phyloP scores from a whole-genome alignment of 2,329 filamentous ascomycete genomes.

The Diaporthe velutina region DNA sequence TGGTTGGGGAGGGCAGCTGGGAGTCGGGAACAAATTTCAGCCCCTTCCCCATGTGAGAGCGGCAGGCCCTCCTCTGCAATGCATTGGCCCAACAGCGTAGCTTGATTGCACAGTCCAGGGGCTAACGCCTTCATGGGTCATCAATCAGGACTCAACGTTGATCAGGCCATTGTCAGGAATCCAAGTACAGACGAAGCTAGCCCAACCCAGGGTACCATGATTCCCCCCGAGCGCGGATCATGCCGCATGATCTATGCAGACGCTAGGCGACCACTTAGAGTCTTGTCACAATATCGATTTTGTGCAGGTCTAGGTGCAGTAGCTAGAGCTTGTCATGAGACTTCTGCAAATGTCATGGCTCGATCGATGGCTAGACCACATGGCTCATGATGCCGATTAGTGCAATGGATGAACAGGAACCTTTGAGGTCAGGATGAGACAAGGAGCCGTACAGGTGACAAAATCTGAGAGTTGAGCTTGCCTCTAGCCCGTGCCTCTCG shows the following conservation, averaged over 20 bases:
- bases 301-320: neutral
- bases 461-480: neutral
- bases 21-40: neutral
- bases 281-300: neutral
- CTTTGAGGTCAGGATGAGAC: too few species aligned
- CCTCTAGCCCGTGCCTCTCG: neutral
- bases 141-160: slow-evolving; percentile 4
- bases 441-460: neutral
- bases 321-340: neutral
- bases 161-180: neutral
- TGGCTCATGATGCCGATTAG: neutral
- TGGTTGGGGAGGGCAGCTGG: neutral
- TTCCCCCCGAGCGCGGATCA: slow-evolving; percentile 9
- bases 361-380: neutral
- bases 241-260: slow-evolving; percentile 17
- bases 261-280: neutral
- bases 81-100: slow-evolving; percentile 7
- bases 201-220: neutral
- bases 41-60: neutral
- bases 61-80: neutral
- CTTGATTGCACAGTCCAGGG: slow-evolving; percentile 8
- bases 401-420: neutral
- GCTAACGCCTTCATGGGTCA: neutral
- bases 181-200: neutral
- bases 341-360: neutral